Conservation (phyloP, 805 yeast genomes). For the Saturnispora saitoi region DNA sequence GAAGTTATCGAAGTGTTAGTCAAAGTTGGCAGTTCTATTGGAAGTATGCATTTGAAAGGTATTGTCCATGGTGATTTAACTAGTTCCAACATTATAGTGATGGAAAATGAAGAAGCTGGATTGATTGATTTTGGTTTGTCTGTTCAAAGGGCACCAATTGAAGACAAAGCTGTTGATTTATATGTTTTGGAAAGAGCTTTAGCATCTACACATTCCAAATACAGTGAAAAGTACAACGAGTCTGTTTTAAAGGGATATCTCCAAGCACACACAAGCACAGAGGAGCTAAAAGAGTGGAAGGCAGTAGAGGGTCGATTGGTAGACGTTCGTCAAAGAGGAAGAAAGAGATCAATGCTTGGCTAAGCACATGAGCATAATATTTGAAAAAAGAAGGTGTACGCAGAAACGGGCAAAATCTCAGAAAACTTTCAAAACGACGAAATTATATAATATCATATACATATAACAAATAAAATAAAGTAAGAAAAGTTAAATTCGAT, state of each 20-base stretch:
- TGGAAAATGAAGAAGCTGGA: neutral
- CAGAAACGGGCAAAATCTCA: neutral
- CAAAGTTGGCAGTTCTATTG: slow-evolving; percentile 60
- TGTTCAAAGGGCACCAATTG: slow-evolving; percentile 63
- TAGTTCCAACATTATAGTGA: slow-evolving; percentile 70
- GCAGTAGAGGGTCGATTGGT: slow-evolving; percentile 62
- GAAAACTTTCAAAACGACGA: neutral
- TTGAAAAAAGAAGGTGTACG: neutral
- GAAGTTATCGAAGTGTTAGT: slow-evolving; percentile 38
- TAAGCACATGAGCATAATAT: slow-evolving; percentile 4
- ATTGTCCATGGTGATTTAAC: slow-evolving; percentile 93
- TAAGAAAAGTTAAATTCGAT: neutral
- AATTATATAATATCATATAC: neutral
- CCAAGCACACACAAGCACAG: slow-evolving; percentile 23
- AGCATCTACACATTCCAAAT: slow-evolving; percentile 78
- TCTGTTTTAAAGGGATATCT: slow-evolving; percentile 72
- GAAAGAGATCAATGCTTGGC: slow-evolving; percentile 94
- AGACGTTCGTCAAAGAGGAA: slow-evolving; percentile 83
- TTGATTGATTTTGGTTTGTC: slow-evolving; percentile 91
- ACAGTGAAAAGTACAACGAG: slow-evolving; percentile 50
- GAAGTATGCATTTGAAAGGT: slow-evolving; percentile 62
- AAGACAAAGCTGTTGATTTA: slow-evolving; percentile 95
- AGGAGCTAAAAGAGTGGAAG: slow-evolving; percentile 33
- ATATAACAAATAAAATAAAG: neutral
- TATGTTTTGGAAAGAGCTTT: slow-evolving; percentile 92